phyloP scores from a whole-genome alignment of 2,329 filamentous ascomycete species.

The Mycocentrospora acerina region DNA sequence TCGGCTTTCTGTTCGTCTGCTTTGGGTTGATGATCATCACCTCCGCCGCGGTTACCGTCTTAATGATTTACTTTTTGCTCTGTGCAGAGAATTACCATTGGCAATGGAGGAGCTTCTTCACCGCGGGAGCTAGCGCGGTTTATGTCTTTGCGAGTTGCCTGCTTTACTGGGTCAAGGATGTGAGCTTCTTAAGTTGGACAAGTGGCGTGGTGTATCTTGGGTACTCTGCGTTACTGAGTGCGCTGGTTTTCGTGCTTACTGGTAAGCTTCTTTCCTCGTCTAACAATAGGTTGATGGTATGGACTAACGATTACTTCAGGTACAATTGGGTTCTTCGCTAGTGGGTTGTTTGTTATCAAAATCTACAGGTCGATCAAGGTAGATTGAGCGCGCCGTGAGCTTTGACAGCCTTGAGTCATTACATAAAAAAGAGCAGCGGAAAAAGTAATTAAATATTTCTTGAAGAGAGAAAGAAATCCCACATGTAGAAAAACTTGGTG shows the following conservation, averaged over 20 bases:
- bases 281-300: background rate
- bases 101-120: slow-evolving; percentile 96
- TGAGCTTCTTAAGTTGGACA: slow-evolving; percentile 80
- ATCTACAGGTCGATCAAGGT: slow-evolving; percentile 99
- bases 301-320: slow-evolving; percentile 54
- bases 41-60: slow-evolving; percentile 83
- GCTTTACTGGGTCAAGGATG: slow-evolving; percentile 85
- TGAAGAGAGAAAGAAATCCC: too few relatives aligned
- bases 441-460: too few relatives aligned
- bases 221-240: slow-evolving; percentile 85
- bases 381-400: slow-evolving; percentile 58
- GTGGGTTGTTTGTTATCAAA: slow-evolving; percentile 89
- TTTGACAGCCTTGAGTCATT: too few relatives aligned
- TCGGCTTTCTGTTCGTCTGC: slow-evolving; percentile 96
- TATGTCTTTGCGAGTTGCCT: slow-evolving; percentile 93
- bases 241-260: slow-evolving; percentile 89
- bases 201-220: slow-evolving; percentile 90
- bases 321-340: slow-evolving; percentile 92
- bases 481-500: too few relatives aligned
- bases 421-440: too few relatives aligned
- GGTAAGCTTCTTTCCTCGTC: slow-evolving; percentile 59
- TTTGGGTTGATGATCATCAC: slow-evolving; percentile 98
- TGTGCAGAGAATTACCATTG: slow-evolving; percentile 98
- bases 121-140: slow-evolving; percentile 82
- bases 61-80: slow-evolving; percentile 94